Conservation (phyloP, 345 rosid genomes). For the Arabidopsis arenosa region DNA sequence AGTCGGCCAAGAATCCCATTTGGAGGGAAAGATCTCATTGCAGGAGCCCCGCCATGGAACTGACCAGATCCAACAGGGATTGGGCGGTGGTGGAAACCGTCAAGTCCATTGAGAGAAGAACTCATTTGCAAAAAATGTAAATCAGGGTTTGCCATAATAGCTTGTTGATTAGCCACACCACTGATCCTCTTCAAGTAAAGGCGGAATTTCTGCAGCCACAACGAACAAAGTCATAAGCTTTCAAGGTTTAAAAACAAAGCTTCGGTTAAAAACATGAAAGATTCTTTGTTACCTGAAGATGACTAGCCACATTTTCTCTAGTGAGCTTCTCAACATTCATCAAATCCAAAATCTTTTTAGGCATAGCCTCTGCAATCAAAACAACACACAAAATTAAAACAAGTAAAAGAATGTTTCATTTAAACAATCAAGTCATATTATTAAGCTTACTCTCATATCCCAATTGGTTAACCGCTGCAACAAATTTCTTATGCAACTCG, state of each 20-base stretch:
- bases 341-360: slow-evolving; percentile 89
- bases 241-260: slow-evolving; percentile 7
- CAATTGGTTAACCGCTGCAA: slow-evolving; percentile 80
- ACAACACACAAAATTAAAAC: background rate
- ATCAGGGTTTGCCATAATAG: slow-evolving; percentile 65
- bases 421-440: background rate
- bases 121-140: slow-evolving; percentile 64
- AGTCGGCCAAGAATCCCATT: slow-evolving; percentile 70
- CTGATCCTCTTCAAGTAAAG: slow-evolving; percentile 78
- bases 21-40: slow-evolving; percentile 58
- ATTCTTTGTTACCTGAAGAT: slow-evolving; percentile 68
- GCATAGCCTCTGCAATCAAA: slow-evolving; percentile 83
- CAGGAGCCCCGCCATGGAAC: slow-evolving; percentile 54
- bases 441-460: slow-evolving; percentile 81
- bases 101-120: slow-evolving; percentile 60
- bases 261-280: background rate
- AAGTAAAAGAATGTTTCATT: slow-evolving; percentile 1
- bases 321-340: slow-evolving; percentile 92
- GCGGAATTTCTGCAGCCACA: slow-evolving; percentile 70
- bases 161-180: slow-evolving; percentile 68
- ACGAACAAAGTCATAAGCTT: slow-evolving; percentile 33
- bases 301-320: slow-evolving; percentile 96
- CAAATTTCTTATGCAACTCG: slow-evolving; percentile 84
- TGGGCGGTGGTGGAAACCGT: slow-evolving; percentile 58
- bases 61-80: slow-evolving; percentile 51